Evolutionary conservation across 768 basidiomycete species (phyloP).

Genomic region (Pisolithus orientalis): DNA sequence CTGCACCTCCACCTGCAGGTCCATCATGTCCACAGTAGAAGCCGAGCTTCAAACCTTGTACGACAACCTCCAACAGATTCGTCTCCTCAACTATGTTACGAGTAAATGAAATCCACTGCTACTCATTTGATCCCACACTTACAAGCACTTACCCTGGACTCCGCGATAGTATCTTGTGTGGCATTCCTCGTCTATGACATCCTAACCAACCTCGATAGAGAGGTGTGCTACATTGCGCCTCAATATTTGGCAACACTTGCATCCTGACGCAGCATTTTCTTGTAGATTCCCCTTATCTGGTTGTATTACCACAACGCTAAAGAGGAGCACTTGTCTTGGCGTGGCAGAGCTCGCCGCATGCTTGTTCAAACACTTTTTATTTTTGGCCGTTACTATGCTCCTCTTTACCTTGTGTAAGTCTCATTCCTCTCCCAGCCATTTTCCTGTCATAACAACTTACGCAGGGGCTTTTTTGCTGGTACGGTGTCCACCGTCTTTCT

Average conservation of each 20-base stretch:
- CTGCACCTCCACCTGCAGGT: too few relatives aligned
- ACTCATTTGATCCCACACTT: not conserved
- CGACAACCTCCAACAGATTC: not conserved
- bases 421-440: not conserved
- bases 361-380: constrained; percentile 14
- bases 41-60: not conserved
- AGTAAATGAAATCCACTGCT: not conserved
- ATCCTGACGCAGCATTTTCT: not conserved
- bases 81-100: not conserved
- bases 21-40: not conserved
- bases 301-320: not conserved
- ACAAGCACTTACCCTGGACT: not conserved
- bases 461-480: not conserved
- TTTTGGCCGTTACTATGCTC: constrained; percentile 21
- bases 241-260: not conserved
- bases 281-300: constrained; percentile 16
- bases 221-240: constrained; percentile 3
- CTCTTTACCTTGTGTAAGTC: constrained; percentile 15
- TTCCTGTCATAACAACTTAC: not conserved
- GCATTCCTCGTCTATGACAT: constrained; percentile 1
- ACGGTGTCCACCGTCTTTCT: not conserved
- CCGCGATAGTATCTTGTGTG: not conserved
- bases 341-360: not conserved
- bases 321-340: not conserved
- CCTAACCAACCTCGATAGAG: constrained; percentile 14